These are phyloP conservation scores for Cucurbita ficifolia DNA, from an alignment of 306 rosid species.

Conservation along the genomic window DNA sequence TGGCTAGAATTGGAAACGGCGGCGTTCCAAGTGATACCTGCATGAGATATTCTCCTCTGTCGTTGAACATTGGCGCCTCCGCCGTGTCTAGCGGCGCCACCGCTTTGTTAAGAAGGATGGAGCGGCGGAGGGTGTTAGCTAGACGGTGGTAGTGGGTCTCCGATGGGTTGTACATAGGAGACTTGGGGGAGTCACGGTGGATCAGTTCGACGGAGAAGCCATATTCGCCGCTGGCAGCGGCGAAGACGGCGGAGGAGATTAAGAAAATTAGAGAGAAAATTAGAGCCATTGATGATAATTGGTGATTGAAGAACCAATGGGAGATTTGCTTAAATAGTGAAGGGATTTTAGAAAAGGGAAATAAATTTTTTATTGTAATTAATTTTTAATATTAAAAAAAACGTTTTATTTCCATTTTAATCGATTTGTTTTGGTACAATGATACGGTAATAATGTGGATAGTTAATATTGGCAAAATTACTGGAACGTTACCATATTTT, in stretches of 20 bases:
- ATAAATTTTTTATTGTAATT: background rate
- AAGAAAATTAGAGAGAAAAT: background rate
- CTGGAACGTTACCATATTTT: background rate
- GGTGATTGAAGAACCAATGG: background rate
- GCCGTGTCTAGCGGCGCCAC: background rate
- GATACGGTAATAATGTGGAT: background rate
- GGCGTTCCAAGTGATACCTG: constrained; percentile 38
- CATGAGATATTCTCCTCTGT: constrained; percentile 28
- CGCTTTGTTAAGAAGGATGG: background rate
- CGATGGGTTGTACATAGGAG: constrained; percentile 21
- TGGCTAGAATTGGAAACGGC: constrained; percentile 14
- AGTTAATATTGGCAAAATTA: background rate
- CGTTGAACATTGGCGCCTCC: background rate
- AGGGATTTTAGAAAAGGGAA: background rate
- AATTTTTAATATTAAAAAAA: background rate
- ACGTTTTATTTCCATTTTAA: background rate
- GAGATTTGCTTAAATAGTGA: background rate
- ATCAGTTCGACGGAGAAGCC: constrained; percentile 32
- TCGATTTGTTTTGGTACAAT: background rate
- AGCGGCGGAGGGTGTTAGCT: constrained; percentile 21
- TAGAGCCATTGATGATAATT: background rate
- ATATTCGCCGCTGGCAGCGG: background rate
- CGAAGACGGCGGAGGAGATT: background rate
- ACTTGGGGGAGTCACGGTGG: constrained; percentile 37
- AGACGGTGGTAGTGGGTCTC: constrained; percentile 15